Evolutionary conservation across 1,284 basidiomycete species (phyloP).

Genomic region (Trametes sp.): DNA sequence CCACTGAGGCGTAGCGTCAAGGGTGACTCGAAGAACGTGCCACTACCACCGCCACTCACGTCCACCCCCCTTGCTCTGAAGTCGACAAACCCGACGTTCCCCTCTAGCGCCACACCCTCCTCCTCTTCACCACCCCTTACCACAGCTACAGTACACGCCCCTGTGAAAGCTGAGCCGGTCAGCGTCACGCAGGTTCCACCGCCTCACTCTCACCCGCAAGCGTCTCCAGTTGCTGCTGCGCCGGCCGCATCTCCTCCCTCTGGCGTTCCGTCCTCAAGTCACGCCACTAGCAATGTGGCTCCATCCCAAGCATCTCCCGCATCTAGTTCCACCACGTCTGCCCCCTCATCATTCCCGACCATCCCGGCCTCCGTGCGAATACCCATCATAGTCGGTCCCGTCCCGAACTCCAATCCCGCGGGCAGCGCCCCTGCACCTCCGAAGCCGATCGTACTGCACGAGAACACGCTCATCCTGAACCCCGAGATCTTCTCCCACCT

Average conservation of each 20-base stretch:
- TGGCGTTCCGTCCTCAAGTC: slow-evolving; percentile 29
- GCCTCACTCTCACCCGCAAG: slow-evolving; percentile 11
- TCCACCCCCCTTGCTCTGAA: slow-evolving; percentile 60
- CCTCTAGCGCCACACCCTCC: slow-evolving; percentile 27
- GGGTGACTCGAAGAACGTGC: slow-evolving; percentile 59
- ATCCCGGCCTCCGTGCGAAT: slow-evolving; percentile 53
- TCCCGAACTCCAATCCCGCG: slow-evolving; percentile 48
- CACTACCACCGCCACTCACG: slow-evolving; percentile 71
- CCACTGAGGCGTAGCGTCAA: slow-evolving; percentile 72
- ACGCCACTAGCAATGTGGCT: slow-evolving; percentile 6
- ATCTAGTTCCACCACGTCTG: slow-evolving; percentile 27
- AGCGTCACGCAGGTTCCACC: slow-evolving; percentile 15
- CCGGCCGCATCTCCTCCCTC: slow-evolving; percentile 20
- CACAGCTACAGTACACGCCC: slow-evolving; percentile 7
- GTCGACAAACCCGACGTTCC: slow-evolving; percentile 27
- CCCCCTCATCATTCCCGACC: slow-evolving; percentile 36
- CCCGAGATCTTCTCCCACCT: slow-evolving; percentile 87
- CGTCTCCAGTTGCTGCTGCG: slow-evolving; percentile 18
- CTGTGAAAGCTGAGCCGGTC: slow-evolving; percentile 37
- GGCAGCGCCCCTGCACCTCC: slow-evolving; percentile 48
- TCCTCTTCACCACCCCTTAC: slow-evolving; percentile 20
- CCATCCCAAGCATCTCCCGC: slow-evolving; percentile 22
- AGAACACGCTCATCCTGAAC: slow-evolving; percentile 84
- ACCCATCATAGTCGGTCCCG: slow-evolving; percentile 67
- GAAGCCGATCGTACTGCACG: slow-evolving; percentile 84